A percentile compares a stretch with the other conserved stretches of the same genome.
These are phyloP conservation scores for Cyphellophora attinorum DNA, from an alignment of 2,329 filamentous ascomycete species.

Conservation along the genomic window DNA sequence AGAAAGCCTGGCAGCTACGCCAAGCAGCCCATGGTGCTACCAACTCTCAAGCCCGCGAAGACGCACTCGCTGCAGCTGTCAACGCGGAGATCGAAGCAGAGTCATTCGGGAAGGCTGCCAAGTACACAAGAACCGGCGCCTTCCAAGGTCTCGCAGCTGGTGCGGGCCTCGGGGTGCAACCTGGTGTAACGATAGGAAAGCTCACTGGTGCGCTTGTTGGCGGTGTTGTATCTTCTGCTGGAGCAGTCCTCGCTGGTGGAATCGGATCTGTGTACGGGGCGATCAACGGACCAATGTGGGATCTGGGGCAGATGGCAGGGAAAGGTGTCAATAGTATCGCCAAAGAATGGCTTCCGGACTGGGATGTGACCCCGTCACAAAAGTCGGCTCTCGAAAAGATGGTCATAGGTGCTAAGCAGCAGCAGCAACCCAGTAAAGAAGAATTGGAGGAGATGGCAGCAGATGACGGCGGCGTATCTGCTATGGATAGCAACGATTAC, in stretches of 20 bases:
- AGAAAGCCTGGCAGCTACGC: slow-evolving; percentile 29
- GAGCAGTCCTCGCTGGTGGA: slow-evolving; percentile 7
- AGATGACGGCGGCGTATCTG: slow-evolving; percentile 9
- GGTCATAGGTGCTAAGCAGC: slow-evolving; percentile 8
- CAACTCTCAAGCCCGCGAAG: slow-evolving; percentile 27
- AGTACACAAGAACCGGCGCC: slow-evolving; percentile 28
- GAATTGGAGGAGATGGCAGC: slow-evolving; percentile 8
- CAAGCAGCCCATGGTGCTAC: slow-evolving; percentile 30
- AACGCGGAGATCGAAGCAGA: slow-evolving; percentile 32
- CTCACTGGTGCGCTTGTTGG: slow-evolving; percentile 9
- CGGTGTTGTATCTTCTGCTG: slow-evolving; percentile 7
- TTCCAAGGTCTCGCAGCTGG: slow-evolving; percentile 31
- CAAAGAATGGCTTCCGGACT: slow-evolving; percentile 9
- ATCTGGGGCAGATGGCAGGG: slow-evolving; percentile 11
- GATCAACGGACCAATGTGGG: slow-evolving; percentile 10
- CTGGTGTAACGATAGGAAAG: slow-evolving; percentile 8
- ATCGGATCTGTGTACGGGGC: slow-evolving; percentile 9
- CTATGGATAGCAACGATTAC: slow-evolving; percentile 3
- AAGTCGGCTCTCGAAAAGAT: slow-evolving; percentile 12
- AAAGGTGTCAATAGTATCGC: slow-evolving; percentile 9
- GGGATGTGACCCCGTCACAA: slow-evolving; percentile 9
- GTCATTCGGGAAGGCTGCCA: slow-evolving; percentile 31
- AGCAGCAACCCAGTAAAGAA: slow-evolving; percentile 5
- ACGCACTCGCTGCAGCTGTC: slow-evolving; percentile 29
- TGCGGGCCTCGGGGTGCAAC: slow-evolving; percentile 24